Conservation (phyloP, 2,329 filamentous ascomycete genomes). For the Sclerotinia minor region DNA sequence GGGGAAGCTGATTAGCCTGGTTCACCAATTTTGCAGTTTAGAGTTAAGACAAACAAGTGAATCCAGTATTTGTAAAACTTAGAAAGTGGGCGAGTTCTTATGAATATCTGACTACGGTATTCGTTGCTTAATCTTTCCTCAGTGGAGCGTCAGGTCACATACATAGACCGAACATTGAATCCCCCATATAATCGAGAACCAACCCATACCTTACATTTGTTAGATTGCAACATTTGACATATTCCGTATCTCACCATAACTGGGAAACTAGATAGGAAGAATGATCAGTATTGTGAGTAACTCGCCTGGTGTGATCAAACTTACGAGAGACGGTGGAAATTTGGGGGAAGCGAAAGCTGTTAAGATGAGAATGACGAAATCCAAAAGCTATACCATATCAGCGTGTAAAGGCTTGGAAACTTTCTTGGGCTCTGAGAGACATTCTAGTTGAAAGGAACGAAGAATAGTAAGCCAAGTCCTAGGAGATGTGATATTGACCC, state of each 20-base stretch:
- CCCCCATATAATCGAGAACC: constrained; percentile 9
- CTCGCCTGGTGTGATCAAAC: background rate
- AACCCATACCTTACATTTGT: background rate
- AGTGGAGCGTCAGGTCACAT: too few relatives aligned
- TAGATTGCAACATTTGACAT: background rate
- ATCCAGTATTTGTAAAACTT: background rate
- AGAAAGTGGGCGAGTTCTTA: background rate
- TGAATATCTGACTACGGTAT: background rate
- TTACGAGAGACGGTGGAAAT: background rate
- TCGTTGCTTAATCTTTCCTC: background rate
- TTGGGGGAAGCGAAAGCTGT: background rate
- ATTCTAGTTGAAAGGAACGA: background rate
- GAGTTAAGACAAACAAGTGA: constrained; percentile 11
- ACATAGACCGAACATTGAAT: background rate
- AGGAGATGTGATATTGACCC: background rate
- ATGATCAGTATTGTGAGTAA: background rate
- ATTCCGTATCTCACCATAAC: background rate
- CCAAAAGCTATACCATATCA: background rate
- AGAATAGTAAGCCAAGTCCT: background rate
- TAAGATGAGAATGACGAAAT: background rate
- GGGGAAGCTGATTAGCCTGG: background rate
- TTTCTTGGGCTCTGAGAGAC: background rate
- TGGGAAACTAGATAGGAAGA: background rate
- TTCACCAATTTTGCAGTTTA: background rate
- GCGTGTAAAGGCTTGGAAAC: background rate